Evolutionary conservation across 1,284 basidiomycete species (phyloP), one percentile per base, ranked within the genome.

Genomic region (Naganishia cerealis): DNA sequence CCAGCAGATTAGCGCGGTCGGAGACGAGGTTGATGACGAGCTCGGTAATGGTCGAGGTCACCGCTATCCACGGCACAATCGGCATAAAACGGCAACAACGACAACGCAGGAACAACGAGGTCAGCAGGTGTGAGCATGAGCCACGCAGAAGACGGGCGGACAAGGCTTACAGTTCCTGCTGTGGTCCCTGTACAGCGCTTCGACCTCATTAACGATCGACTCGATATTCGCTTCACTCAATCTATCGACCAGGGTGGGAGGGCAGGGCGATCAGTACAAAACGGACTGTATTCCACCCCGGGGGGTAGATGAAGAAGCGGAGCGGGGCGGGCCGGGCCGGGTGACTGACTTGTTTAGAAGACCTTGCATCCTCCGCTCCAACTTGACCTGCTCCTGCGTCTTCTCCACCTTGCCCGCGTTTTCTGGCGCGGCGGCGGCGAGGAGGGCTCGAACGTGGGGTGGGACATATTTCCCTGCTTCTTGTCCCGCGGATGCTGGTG

Each of bases 141-240:
- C 26, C 46, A 16, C 12, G 54, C 33, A 12, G 33, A 24, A 4
- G n/a, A 46, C 15, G 21, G 7, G 43, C 43, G 21, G 7, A 16
- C 43, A 15, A 2, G 42, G 67, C 83, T 63, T 67, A 92, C 92
- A 90, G 78, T 94, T 89, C 67, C 95, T 86, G 48, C 90, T 84
- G 78, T 94, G 81, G 50, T 87, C 86, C 66, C 89, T 84, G 77
- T 95, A 97, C 9, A 93, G 78, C 4, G 85, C 86, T 74, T 95
- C 91, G 36, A 95, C 83, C 56, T 87, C 86, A 56, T 87, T 86
- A 8, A 97, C 76, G 54, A 98, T 92, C 0, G 86, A 85, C 10
- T 87, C 85, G 68, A 98, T 88, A 74, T 98, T 98, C 78, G 89
- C 90, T 78, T 97, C 94, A 73, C 89, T 91, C 87, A 94, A 84